Evolutionary conservation across 257 asterid species (phyloP).

Genomic region (Nicotiana otophora): DNA sequence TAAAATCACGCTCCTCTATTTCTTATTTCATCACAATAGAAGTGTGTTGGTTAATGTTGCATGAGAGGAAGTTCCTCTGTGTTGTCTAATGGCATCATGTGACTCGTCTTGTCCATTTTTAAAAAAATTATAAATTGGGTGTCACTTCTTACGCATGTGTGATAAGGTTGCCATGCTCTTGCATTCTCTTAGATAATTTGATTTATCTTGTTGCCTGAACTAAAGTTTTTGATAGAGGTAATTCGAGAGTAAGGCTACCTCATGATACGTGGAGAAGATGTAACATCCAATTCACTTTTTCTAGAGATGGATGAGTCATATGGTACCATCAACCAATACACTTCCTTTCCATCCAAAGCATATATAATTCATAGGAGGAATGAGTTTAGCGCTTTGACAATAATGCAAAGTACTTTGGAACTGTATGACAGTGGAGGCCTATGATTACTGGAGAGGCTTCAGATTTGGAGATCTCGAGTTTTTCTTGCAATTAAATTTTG

Average conservation of each 20-base stretch:
- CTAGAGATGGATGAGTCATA: background rate
- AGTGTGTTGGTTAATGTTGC: background rate
- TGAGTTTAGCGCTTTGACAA: background rate
- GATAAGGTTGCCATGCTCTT: background rate
- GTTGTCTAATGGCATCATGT: background rate
- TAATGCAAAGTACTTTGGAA: background rate
- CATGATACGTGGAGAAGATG: background rate
- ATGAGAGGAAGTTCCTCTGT: background rate
- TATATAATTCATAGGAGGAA: background rate
- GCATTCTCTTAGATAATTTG: no score
- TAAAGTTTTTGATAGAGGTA: background rate
- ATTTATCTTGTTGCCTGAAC: background rate
- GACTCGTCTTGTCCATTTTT: background rate
- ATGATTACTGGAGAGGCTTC: no score
- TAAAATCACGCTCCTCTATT: background rate
- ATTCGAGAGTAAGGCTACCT: background rate
- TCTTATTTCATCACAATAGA: background rate
- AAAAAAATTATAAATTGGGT: background rate
- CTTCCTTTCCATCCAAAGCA: background rate
- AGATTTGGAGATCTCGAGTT: no score
- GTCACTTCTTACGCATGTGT: background rate
- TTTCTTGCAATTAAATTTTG: no score
- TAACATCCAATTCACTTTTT: background rate
- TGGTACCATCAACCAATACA: background rate
- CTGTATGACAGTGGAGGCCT: background rate